Base-by-base conservation (phyloP, 1,284 basidiomycete genomes). In the Cystobasidium pallidum region DNA sequence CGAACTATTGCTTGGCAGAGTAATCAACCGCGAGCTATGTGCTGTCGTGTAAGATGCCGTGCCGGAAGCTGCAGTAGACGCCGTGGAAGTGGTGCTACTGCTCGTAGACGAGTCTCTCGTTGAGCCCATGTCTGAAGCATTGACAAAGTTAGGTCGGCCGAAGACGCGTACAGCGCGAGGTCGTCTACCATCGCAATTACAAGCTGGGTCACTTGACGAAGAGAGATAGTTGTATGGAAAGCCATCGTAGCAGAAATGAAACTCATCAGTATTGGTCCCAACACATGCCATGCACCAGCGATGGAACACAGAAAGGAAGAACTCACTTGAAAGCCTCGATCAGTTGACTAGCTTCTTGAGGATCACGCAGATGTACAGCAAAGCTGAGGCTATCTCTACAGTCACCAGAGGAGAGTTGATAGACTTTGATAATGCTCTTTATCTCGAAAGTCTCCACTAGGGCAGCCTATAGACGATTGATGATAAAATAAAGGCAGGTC, bases 241-340 rank as follows among this genome's bases (percentile, higher is more conserved):
- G 51, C 21, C 24, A 54, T 28, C 6, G 51, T n/a, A n/a, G n/a
- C n/a, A n/a, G n/a, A n/a, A n/a, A n/a, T n/a, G n/a, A n/a, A n/a
- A n/a, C n/a, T n/a, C n/a, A n/a, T n/a, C n/a, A n/a, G n/a, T n/a
- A n/a, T n/a, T n/a, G n/a, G n/a, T n/a, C n/a, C n/a, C n/a, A n/a
- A n/a, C n/a, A n/a, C n/a, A n/a, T n/a, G n/a, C n/a, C n/a, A n/a
- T n/a, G n/a, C n/a, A n/a, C n/a, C n/a, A n/a, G n/a, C n/a, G n/a
- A n/a, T n/a, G n/a, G n/a, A n/a, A n/a, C n/a, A n/a, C n/a, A n/a
- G n/a, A n/a, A n/a, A n/a, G n/a, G n/a, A n/a, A n/a, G n/a, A n/a
- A 17, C 51, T 54, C 24, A 54, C 51, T 54, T 54, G 51, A 54
- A 54, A 15, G 10, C 11, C 24, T 26, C 51, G 51, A 54, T 54